These are phyloP conservation scores for Harringtonia aguacate DNA, from an alignment of 2,329 filamentous ascomycete species.

Conservation along the genomic window DNA sequence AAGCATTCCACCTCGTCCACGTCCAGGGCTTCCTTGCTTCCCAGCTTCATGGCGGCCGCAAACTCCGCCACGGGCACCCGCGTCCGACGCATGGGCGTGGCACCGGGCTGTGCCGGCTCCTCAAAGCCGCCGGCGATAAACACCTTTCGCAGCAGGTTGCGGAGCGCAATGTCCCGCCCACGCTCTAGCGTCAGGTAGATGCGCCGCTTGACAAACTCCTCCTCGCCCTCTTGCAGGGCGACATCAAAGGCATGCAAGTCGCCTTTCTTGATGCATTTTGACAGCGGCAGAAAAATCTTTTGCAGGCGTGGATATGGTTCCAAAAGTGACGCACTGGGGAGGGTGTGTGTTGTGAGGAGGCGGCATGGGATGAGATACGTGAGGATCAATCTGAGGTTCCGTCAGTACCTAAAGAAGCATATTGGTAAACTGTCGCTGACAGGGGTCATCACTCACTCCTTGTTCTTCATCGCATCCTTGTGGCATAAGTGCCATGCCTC, in stretches of 20 bases:
- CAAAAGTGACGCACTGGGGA: slow-evolving; percentile 65
- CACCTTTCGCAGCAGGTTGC: slow-evolving; percentile 86
- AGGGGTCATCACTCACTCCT: slow-evolving; percentile 73
- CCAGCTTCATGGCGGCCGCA: slow-evolving; percentile 69
- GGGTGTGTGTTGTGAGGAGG: slow-evolving; percentile 74
- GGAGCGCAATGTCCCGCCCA: slow-evolving; percentile 79
- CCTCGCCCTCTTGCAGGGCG: slow-evolving; percentile 70
- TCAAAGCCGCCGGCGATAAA: slow-evolving; percentile 79
- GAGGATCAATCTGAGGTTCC: slow-evolving; percentile 59
- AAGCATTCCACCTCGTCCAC: slow-evolving; percentile 92
- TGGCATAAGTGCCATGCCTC: slow-evolving; percentile 78
- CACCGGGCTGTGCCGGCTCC: slow-evolving; percentile 58
- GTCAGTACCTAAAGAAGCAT: not conserved
- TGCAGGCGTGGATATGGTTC: slow-evolving; percentile 66
- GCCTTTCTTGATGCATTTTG: slow-evolving; percentile 67
- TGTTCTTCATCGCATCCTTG: slow-evolving; percentile 59
- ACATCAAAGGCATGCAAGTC: slow-evolving; percentile 76
- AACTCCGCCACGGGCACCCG: slow-evolving; percentile 79
- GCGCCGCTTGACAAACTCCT: slow-evolving; percentile 85
- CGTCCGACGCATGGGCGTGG: slow-evolving; percentile 55
- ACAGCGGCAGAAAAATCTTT: slow-evolving; percentile 67
- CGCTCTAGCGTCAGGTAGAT: slow-evolving; percentile 94
- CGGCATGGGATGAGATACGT: slow-evolving; percentile 93
- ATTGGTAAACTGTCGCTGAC: too few relatives aligned
- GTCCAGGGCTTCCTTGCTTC: slow-evolving; percentile 58